Base-by-base conservation (phyloP, 495 filamentous ascomycete genomes). In the Hamigera avellanea region DNA sequence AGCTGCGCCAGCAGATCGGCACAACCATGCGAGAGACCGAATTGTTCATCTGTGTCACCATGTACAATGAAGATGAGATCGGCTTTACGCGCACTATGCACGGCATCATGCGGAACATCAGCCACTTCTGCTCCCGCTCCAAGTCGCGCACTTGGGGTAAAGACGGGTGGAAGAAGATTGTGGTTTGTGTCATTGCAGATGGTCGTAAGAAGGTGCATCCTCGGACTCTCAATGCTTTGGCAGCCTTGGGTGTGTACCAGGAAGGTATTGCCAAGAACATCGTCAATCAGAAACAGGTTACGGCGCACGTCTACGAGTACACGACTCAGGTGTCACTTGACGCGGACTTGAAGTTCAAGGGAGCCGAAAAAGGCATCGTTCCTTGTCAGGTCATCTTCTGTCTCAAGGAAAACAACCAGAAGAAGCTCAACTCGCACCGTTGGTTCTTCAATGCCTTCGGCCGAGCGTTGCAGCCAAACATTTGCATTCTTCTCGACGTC, bases 371-470 rank as follows among this genome's bases (percentile, higher is more conserved):
- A 62, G 91, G 93, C 12, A 96, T 96, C 43, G 81, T 95, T n/a
- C 93, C 93, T 4, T 93, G 86, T 54, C 93, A 99, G 62, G 88
- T 96, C 66, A 86, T 99, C 40, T 96, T 99, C 54, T 99, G 93
- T 55, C 62, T 99, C 36, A 99, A 99, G 64, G 93, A 99, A 53
- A 86, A 93, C 61, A 99, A 99, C 56, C 70, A 80, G 49, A 94
- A 95, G 67, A 99, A 96, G 64, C 70, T 99, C 34, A 99, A 99
- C 64, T 94, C 86, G 4, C 93, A 99, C 63, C 78, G 93, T 34
- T 99, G 93, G 93, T 95, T 95, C 62, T 99, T 99, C 65, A 96
- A 99, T 55, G 93, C 89, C 2, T 95, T 99, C 42, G 93, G 93
- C 37, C 78, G 81, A 44, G 83, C 88, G 2, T 67, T 99, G 9